Percentiles rank a stretch among this genome's conserved stretches.
These are phyloP conservation scores for Penicillium sp. DNA, from an alignment of 2,329 filamentous ascomycete species.

Conservation along the genomic window DNA sequence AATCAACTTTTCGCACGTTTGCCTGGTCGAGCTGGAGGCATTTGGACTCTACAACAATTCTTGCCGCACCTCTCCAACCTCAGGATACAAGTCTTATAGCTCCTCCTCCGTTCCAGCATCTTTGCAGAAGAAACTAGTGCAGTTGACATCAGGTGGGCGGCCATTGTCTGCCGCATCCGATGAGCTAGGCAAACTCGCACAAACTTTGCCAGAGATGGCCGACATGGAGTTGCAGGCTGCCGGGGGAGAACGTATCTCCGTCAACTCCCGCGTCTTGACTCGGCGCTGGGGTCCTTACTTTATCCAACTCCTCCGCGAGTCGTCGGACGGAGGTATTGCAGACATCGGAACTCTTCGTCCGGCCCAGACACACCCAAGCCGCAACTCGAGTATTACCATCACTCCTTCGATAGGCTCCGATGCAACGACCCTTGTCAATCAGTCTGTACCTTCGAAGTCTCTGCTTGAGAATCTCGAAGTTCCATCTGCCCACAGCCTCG, in stretches of 20 bases:
- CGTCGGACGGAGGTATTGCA: slow-evolving; percentile 65
- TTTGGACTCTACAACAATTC: slow-evolving; percentile 98
- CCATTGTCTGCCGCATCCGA: slow-evolving; percentile 75
- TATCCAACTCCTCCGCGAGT: slow-evolving; percentile 83
- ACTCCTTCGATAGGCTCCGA: slow-evolving; percentile 58
- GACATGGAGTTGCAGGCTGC: slow-evolving; percentile 98
- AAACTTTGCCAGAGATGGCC: slow-evolving; percentile 77
- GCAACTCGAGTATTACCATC: slow-evolving; percentile 83
- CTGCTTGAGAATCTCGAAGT: slow-evolving; percentile 49
- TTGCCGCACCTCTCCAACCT: slow-evolving; percentile 72
- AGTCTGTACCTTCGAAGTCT: slow-evolving; percentile 31
- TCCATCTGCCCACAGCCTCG: slow-evolving; percentile 54
- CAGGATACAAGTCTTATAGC: slow-evolving; percentile 81
- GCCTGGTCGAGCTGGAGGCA: slow-evolving; percentile 93
- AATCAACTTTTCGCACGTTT: slow-evolving; percentile 96
- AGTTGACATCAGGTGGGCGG: slow-evolving; percentile 69
- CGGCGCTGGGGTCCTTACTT: slow-evolving; percentile 95
- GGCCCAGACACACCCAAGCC: slow-evolving; percentile 57
- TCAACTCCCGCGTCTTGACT: slow-evolving; percentile 86
- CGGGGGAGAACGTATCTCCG: slow-evolving; percentile 84
- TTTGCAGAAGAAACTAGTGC: slow-evolving; percentile 50
- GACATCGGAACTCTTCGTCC: slow-evolving; percentile 76
- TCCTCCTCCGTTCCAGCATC: slow-evolving; percentile 62
- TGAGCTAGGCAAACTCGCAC: slow-evolving; percentile 77
- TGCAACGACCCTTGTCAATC: slow-evolving; percentile 42